These are phyloP conservation scores for Colletotrichum agaves DNA, from an alignment of 2,329 filamentous ascomycete genomes.

Conservation along the genomic window DNA sequence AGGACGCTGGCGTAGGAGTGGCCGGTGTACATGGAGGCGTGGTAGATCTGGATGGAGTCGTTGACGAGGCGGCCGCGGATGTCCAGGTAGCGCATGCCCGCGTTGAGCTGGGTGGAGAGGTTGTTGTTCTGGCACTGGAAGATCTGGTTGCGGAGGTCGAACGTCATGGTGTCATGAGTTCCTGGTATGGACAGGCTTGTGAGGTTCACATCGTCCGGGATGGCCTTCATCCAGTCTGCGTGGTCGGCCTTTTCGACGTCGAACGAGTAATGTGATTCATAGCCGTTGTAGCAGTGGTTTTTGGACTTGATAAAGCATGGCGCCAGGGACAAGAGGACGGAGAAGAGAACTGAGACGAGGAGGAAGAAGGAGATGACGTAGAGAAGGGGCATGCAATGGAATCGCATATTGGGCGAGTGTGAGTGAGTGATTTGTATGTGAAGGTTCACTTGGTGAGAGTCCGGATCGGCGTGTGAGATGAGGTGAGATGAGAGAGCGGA, in stretches of 20 bases:
- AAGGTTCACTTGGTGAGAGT: neutral
- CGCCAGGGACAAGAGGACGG: constrained; percentile 40
- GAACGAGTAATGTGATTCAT: constrained; percentile 54
- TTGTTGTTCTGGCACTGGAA: constrained; percentile 61
- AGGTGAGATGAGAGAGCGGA: neutral
- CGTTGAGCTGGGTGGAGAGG: constrained; percentile 55
- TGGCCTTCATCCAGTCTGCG: constrained; percentile 55
- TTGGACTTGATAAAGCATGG: constrained; percentile 41
- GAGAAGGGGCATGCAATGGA: constrained; percentile 36
- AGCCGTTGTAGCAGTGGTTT: constrained; percentile 46
- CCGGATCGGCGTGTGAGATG: neutral
- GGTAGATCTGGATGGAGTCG: constrained; percentile 58
- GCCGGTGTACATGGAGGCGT: constrained; percentile 57
- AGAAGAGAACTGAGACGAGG: constrained; percentile 40
- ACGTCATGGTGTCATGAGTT: constrained; percentile 65
- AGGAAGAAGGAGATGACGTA: constrained; percentile 38
- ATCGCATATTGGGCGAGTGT: constrained; percentile 24
- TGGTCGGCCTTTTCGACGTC: constrained; percentile 49
- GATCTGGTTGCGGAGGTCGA: constrained; percentile 47
- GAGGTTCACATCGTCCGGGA: constrained; percentile 54
- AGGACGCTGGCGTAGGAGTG: constrained; percentile 57
- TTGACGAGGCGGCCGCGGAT: constrained; percentile 57
- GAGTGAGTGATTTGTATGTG: neutral
- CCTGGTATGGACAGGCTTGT: constrained; percentile 61
- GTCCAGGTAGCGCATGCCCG: constrained; percentile 62